Base-by-base conservation (phyloP, 805 yeast genomes). In the Scheffersomyces ergatensis region DNA sequence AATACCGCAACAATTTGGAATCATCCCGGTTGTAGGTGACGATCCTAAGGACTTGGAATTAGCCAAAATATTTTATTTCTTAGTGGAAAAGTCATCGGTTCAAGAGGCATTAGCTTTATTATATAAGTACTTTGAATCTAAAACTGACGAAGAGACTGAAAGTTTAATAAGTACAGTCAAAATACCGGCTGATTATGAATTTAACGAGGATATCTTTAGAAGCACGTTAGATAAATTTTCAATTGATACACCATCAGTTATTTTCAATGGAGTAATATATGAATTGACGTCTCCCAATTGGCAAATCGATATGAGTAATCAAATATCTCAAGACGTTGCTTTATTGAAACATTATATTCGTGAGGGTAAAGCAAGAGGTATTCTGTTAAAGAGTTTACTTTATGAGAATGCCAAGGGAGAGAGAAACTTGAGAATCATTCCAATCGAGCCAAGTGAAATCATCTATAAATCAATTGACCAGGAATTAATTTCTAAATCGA, bases 1-100 rank as follows among this genome's bases (percentile, higher is more conserved):
- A 1, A 71, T 85, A 14, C 87, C 96, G 0, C 85, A 89, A 48
- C 84, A 90, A 58, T 55, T 92, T 38, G 99, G 97, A 5, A 46
- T 92, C 2, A 66, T 92, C n/a, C 96, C 98, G 0, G 43, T 85
- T 2, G 54, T 61, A 7, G 60, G 55, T 1, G 51, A 47, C 5
- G 63, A 60, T 16, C 53, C 53, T 9, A 37, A 47, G 17, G 73
- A 66, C 40, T 47, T 51, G 5, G 31, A 34, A 6, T 33, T 69
- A 14, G 67, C 72, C 1, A 51, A 63, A 34, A 47, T 41, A 37
- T 64, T 68, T 41, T 69, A 67, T 46, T 66, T 57, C 31, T 46
- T 70, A 23, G 53, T 58, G 31, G 62, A 59, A 11, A 55, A 52
- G 0, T 54, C 72, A 1, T 47, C 53, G 18, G 39, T 55, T 3